phyloP scores from a whole-genome alignment of 768 basidiomycete species.

The Auricularia sp. region DNA sequence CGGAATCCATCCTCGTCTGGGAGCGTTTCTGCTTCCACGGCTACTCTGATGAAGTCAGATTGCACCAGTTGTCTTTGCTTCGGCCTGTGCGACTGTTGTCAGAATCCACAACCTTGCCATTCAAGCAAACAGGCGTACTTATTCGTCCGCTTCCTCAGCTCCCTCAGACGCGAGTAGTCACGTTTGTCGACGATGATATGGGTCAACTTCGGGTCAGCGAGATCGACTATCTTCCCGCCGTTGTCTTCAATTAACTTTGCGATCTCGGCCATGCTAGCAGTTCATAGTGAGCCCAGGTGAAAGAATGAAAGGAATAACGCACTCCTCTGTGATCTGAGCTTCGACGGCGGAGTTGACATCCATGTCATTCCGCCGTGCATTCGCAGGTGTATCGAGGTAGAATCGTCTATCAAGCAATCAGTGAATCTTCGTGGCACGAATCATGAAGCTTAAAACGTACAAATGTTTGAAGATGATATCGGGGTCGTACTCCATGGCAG shows the following conservation, averaged over 20 bases:
- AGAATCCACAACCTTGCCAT: neutral
- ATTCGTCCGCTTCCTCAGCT: slow-evolving; percentile 60
- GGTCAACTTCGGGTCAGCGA: slow-evolving; percentile 71
- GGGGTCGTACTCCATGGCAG: slow-evolving; percentile 69
- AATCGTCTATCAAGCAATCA: slow-evolving; percentile 46
- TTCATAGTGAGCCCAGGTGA: neutral
- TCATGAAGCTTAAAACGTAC: slow-evolving; percentile 30
- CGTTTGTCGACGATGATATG: slow-evolving; percentile 80
- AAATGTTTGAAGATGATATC: slow-evolving; percentile 74
- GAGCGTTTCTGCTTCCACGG: slow-evolving; percentile 72
- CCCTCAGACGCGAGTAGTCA: slow-evolving; percentile 60
- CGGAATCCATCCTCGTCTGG: slow-evolving; percentile 84
- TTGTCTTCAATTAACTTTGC: slow-evolving; percentile 46
- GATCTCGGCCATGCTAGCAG: slow-evolving; percentile 44
- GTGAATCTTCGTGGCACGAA: neutral
- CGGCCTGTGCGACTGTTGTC: slow-evolving; percentile 40
- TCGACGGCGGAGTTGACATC: slow-evolving; percentile 42
- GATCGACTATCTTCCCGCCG: slow-evolving; percentile 61
- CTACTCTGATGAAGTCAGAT: slow-evolving; percentile 66
- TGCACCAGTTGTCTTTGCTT: slow-evolving; percentile 72
- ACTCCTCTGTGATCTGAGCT: slow-evolving; percentile 46
- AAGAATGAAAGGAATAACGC: slow-evolving; percentile 11
- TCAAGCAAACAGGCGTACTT: slow-evolving; percentile 36
- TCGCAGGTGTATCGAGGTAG: slow-evolving; percentile 76
- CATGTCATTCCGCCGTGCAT: slow-evolving; percentile 60